Evolutionary conservation across 169 alveolate species (phyloP).

Genomic region (Perkinsus marinus): DNA sequence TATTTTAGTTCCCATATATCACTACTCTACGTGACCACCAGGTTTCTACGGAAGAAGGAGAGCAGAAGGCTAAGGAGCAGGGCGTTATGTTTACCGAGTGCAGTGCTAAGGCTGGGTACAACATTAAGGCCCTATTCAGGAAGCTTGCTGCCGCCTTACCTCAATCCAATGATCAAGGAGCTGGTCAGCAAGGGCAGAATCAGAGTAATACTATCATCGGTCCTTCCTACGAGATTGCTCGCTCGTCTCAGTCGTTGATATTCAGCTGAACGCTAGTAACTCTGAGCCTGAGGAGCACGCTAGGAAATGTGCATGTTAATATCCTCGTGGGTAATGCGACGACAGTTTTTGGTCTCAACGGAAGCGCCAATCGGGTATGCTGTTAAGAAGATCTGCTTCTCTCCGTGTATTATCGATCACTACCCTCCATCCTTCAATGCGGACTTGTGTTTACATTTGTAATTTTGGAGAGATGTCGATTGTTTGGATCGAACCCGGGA

Average conservation of each 20-base stretch:
- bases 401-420: no score
- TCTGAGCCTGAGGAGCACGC: not conserved
- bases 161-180: conserved; percentile 17
- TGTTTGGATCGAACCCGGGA: no score
- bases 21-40: not conserved
- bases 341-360: no score
- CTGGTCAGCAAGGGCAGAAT: conserved; percentile 3
- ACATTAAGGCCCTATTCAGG: conserved; percentile 72
- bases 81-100: conserved; percentile 84
- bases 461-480: no score
- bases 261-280: not conserved
- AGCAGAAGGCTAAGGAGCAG: conserved; percentile 68
- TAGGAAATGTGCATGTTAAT: not conserved
- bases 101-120: conserved; percentile 91
- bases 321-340: no score
- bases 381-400: no score
- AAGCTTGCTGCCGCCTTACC: conserved; percentile 59
- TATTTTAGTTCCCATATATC: not conserved
- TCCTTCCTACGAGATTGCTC: not conserved
- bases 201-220: not conserved
- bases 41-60: conserved; percentile 82
- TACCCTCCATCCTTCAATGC: no score
- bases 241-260: not conserved
- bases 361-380: no score
- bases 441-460: no score